A percentile compares a stretch with the other conserved stretches of the same genome.
phyloP scores from a whole-genome alignment of 768 basidiomycete genomes.

The Macrolepiota fuliginosa region DNA sequence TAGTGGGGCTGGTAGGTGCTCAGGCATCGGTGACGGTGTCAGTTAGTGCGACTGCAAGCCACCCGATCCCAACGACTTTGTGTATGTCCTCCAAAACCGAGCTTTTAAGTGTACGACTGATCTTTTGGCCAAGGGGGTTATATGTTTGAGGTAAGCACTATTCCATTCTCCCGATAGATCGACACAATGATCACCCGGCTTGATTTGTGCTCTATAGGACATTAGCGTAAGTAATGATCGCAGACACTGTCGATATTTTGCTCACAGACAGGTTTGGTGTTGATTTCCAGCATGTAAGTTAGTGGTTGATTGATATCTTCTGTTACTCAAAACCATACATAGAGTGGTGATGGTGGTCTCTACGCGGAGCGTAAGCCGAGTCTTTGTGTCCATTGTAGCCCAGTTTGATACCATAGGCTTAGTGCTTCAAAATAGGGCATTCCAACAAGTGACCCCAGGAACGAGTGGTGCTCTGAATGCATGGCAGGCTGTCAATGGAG shows the following conservation, averaged over 20 bases:
- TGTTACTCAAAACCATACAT: not conserved
- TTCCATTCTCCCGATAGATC: not conserved
- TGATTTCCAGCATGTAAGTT: constrained; percentile 31
- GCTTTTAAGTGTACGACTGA: not conserved
- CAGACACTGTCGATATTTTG: not conserved
- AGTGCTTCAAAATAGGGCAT: constrained; percentile 72
- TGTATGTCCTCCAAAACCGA: constrained; percentile 34
- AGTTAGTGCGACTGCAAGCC: constrained; percentile 45
- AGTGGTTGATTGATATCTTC: not conserved
- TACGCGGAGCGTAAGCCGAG: constrained; percentile 56
- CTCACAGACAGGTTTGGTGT: not conserved
- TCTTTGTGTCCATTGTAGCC: not conserved
- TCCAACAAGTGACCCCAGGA: constrained; percentile 62
- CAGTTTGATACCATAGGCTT: not conserved
- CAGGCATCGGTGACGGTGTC: constrained; percentile 28
- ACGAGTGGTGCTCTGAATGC: constrained; percentile 45
- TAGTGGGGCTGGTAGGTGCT: constrained; percentile 2
- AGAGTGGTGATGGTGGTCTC: constrained; percentile 71
- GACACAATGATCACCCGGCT: not conserved
- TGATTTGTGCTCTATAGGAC: constrained; percentile 36
- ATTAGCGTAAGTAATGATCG: constrained; percentile 48
- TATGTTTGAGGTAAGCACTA: constrained; percentile 54
- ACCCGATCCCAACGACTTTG: constrained; percentile 48
- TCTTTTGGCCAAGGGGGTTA: constrained; percentile 23
- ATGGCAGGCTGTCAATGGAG: constrained; percentile 50